Base-by-base conservation (phyloP, 768 basidiomycete species). In the Auriculariales sp. region DNA sequence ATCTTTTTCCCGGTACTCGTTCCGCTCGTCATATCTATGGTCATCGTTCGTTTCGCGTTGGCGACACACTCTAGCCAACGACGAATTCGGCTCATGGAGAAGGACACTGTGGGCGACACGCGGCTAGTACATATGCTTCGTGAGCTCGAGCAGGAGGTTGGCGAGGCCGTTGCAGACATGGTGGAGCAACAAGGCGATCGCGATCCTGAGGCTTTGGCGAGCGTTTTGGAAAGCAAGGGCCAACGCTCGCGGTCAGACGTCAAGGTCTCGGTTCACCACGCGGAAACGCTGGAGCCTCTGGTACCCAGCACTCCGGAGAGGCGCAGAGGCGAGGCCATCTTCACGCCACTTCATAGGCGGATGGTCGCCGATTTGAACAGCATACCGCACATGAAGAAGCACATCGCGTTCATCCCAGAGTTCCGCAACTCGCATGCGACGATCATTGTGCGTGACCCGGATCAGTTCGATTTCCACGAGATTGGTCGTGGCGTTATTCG, bases 381-480 rank as follows among this genome's bases (percentile, higher is more conserved):
- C 35, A 71, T 90, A 10, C 83, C 84, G 0, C 63, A 68, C 28
- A 59, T 90, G 44, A 71, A 77, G 67, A 90, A 89, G 64, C 74
- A 83, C 55, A 61, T 74, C 17, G 82, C 74, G 17, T 86, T 76
- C 58, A 79, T 89, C 55, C 64, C 69, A 17, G 64, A 65, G 1
- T 69, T 79, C 22, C 58, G 64, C 32, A 88, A 88, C 57, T 66
- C 83, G 25, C 87, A 91, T 63, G 83, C 72, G 3, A 67, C 75
- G 50, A 81, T 91, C 54, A 67, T 90, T 9, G 78, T 74, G 60
- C 68, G 87, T 36, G 84, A 88, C 53, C 61, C 77, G 49, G 69
- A 78, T 58, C 65, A 68, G 28, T 83, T 83, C 59, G 66, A 72
- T 54, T 53, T 62, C 11, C 82, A 87, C 56, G 63, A 69, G 31